Percentiles rank a stretch among this genome's conserved stretches.
Conservation (phyloP, 2,329 filamentous ascomycete species). For the Tothia fuscella region DNA sequence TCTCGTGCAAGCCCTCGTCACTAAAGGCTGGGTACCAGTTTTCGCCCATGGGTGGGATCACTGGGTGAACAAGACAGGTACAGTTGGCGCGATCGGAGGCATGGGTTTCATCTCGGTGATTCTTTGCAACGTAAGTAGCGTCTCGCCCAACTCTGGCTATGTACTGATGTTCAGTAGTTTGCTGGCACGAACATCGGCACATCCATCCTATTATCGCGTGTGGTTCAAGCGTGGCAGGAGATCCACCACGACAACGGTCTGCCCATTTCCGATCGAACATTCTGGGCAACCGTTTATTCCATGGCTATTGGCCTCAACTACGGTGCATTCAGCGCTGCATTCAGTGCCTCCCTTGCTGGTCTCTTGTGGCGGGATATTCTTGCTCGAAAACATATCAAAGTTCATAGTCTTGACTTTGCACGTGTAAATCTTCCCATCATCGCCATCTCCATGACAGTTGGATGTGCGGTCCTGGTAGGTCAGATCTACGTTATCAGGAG, state of each 20-base stretch:
- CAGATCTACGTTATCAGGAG: constrained; percentile 49
- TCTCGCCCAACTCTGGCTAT: constrained; percentile 11
- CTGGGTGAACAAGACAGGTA: constrained; percentile 59
- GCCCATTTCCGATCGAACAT: constrained; percentile 50
- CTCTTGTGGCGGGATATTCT: constrained; percentile 64
- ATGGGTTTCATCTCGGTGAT: constrained; percentile 64
- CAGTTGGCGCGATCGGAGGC: constrained; percentile 54
- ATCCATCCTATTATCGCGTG: constrained; percentile 58
- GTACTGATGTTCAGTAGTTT: constrained; percentile 37
- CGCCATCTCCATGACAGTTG: constrained; percentile 53
- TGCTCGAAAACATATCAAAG: constrained; percentile 53
- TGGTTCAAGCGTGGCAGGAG: constrained; percentile 55
- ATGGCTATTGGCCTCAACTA: constrained; percentile 68
- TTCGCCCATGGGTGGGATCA: constrained; percentile 65
- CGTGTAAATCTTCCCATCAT: constrained; percentile 60
- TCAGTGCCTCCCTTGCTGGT: constrained; percentile 60
- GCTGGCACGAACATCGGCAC: constrained; percentile 68
- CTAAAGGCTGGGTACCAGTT: constrained; percentile 61
- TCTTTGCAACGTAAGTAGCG: constrained; percentile 58
- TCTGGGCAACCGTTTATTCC: constrained; percentile 63
- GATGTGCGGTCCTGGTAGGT: constrained; percentile 48
- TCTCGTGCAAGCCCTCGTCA: constrained; percentile 59
- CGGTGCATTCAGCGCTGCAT: constrained; percentile 60
- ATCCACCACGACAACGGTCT: constrained; percentile 40
- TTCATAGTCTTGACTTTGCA: constrained; percentile 53